Evolutionary conservation across 345 rosid genomes (phyloP), one percentile per base, ranked within the genome.

Genomic region (Physaria fendleri): DNA sequence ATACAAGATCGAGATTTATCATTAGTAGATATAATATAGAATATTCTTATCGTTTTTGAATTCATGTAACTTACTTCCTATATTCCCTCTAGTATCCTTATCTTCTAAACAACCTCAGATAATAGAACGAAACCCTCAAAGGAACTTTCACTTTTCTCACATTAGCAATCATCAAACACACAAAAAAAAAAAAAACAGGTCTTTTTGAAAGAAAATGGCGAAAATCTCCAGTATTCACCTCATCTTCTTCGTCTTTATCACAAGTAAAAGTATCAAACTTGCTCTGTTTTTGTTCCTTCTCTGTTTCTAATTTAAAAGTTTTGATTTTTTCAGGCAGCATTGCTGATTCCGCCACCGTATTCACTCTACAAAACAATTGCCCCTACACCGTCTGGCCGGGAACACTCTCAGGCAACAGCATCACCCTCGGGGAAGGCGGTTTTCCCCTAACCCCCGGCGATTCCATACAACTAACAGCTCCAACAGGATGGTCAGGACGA

Each of bases 401-500:
- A 25, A 84, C 84, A 20, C 80, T 88, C 32, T 79, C 90, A 18
- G 95, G 90, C 13, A 79, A 78, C 65, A 75, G 80, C 17, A 75
- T 78, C 39, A 54, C 55, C 6, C 83, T 87, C 30, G 98, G 93
- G 4, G 82, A 71, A 4, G 98, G 96, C n/a, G 95, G 95, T 11
- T 84, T 88, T 64, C 56, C 50, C 4, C 41, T 92, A 18, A 22
- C 81, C 5, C 76, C 92, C 0, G 82, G 82, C 11, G 60, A 76
- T 3, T 81, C 87, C 8, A 55, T 69, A 65, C 76, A 75, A 50
- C 51, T 88, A 63, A 71, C 72, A 1, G 88, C 89, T 34, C 95
- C 96, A 8, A 62, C 66, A 0, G 77, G 82, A 44, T 92, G 98
- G 98, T 88, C 98, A 1, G 98, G 96, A 38, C 78, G 98, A 1